These are phyloP conservation scores for Marchantia paleacea DNA, from an alignment of 225 moss, liverwort and hornwort genomes.

Conservation along the genomic window DNA sequence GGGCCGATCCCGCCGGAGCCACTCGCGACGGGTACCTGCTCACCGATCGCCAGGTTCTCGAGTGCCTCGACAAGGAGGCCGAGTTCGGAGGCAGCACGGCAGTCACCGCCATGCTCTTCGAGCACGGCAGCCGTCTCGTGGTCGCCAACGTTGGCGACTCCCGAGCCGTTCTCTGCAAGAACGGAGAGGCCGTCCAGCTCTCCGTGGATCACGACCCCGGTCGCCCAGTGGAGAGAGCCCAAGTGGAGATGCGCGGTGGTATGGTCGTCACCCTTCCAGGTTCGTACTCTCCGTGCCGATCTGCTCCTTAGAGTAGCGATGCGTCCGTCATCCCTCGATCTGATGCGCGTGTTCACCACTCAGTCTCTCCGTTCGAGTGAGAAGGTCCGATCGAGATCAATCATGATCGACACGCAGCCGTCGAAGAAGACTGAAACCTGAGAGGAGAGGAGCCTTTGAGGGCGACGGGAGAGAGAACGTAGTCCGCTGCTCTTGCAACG, in stretches of 20 bases:
- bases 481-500: neutral
- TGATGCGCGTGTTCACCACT: no score
- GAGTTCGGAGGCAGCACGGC: constrained; percentile 73
- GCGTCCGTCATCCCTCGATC: neutral
- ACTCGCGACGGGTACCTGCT: constrained; percentile 79
- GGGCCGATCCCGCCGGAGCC: constrained; percentile 70
- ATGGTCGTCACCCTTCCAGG: constrained; percentile 74
- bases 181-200: constrained; percentile 64
- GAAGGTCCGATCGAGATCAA: neutral
- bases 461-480: neutral
- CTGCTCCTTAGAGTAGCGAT: neutral
- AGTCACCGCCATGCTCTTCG: constrained; percentile 72
- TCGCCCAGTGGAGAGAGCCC: constrained; percentile 66
- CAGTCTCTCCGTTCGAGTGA: neutral
- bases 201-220: constrained; percentile 86
- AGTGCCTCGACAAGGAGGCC: constrained; percentile 11
- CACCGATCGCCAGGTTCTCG: constrained; percentile 67
- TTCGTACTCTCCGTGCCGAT: constrained; percentile 4
- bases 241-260: constrained; percentile 80
- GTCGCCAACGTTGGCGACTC: constrained; percentile 93
- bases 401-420: neutral
- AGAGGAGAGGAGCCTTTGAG: neutral
- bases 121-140: constrained; percentile 54
- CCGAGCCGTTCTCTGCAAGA: constrained; percentile 56
- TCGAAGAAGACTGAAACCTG: neutral